Conservation (phyloP, 192 early-diverging fungal genomes). For the Entomortierella lignicola region DNA sequence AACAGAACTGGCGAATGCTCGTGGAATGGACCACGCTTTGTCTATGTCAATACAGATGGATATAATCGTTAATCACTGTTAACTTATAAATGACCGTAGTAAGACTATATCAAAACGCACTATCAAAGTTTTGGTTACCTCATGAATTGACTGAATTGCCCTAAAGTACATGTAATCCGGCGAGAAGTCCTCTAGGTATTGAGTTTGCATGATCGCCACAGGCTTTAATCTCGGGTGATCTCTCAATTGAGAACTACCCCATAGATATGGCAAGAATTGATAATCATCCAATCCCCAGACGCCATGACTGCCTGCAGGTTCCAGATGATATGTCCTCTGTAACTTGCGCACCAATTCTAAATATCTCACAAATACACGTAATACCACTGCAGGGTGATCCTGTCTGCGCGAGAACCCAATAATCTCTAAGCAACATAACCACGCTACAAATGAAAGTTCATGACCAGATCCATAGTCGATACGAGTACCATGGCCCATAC, state of each 20-base stretch:
- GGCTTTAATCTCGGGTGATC: conserved; percentile 80
- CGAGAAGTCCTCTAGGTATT: conserved; percentile 68
- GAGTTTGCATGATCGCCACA: conserved; percentile 71
- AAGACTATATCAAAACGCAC: not conserved
- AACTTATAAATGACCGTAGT: no score
- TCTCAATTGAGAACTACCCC: conserved; percentile 90
- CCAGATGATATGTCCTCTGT: conserved; percentile 86
- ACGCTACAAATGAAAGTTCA: conserved; percentile 90
- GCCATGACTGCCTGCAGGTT: conserved; percentile 97
- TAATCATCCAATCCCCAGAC: conserved; percentile 98
- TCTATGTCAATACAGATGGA: conserved; percentile 47
- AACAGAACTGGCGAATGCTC: conserved; percentile 95
- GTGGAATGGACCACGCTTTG: conserved; percentile 70
- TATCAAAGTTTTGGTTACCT: conserved; percentile 54
- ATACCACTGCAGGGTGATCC: conserved; percentile 81
- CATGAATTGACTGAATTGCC: conserved; percentile 84
- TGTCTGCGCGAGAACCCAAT: conserved; percentile 67
- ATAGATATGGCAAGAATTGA: conserved; percentile 95
- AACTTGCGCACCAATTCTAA: conserved; percentile 81
- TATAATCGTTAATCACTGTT: no score
- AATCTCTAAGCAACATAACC: conserved; percentile 82
- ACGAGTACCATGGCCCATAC: conserved; percentile 90
- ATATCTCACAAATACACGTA: conserved; percentile 83
- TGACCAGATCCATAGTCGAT: conserved; percentile 99
- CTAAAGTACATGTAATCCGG: conserved; percentile 88